Percentiles rank a stretch among this genome's conserved stretches.
Conservation (phyloP, 257 asterid genomes). For the Solanum bulbocastanum region DNA sequence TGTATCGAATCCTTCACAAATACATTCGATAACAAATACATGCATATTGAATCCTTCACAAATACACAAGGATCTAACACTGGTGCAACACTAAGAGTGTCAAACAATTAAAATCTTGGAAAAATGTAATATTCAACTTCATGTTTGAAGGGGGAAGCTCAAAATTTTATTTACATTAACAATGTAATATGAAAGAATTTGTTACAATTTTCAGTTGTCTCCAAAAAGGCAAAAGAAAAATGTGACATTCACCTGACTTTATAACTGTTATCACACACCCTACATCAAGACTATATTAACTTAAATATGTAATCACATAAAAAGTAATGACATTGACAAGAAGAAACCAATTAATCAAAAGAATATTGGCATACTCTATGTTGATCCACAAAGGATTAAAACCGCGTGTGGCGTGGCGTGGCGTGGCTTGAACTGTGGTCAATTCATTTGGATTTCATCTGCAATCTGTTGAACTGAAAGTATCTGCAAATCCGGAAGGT, state of each 20-base stretch:
- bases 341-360: neutral
- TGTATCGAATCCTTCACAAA: neutral
- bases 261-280: neutral
- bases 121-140: neutral
- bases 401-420: neutral
- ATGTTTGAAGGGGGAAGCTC: neutral
- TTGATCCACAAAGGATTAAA: neutral
- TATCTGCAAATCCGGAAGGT: conserved; percentile 63
- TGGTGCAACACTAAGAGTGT: neutral
- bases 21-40: too few species aligned
- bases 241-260: neutral
- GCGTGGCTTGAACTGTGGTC: neutral
- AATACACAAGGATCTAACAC: neutral
- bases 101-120: neutral
- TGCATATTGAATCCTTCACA: neutral
- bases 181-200: neutral
- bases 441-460: conserved; percentile 22
- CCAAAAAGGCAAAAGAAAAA: neutral
- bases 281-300: neutral
- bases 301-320: neutral
- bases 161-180: neutral
- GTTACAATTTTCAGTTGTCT: neutral
- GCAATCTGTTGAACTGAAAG: conserved; percentile 64
- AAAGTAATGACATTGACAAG: neutral
- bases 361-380: neutral